Evolutionary conservation across 2,329 filamentous ascomycete genomes (phyloP), one percentile per base, ranked within the genome.

Genomic region (Epichloe uncinata): DNA sequence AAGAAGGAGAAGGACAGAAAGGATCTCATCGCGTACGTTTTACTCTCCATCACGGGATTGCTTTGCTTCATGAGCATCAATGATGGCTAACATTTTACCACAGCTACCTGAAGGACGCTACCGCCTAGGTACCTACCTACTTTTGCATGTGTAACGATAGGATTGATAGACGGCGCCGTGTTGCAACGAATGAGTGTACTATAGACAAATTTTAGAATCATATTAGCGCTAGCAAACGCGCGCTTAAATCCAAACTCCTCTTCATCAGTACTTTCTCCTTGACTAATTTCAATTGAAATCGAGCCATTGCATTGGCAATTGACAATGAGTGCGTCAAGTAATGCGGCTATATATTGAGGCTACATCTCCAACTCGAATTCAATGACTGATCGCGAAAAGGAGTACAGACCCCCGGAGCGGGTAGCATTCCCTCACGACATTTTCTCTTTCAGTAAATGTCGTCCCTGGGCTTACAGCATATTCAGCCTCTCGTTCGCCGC

Each of bases 1-100:
- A 98, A 98, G 90, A 98, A 98, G 87, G 81, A 82, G 69, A 97
- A 97, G 87, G 93, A 97, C 78, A 82, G 93, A 72, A 95, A 97
- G 72, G 91, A 98, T 74, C 79, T 98, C 65, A 95, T 98, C 82
- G 89, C 88, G 85, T 91, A 85, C 64, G 85, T 80, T 20, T 16
- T 20, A 7, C 22, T 12, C 1, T 16, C 5, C 20, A n/a, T n/a
- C n/a, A 16, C 9, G 5, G 43, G 30, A 7, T n/a, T n/a, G n/a
- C n/a, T n/a, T 3, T 33, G 8, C 5, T 3, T n/a, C 12, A 9
- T 35, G 11, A 33, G 30, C 26, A 30, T 30, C 2, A 45, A 16
- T 26, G n/a, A 43, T 18, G 42, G 48, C 62, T 66, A 60, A 68
- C 59, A 26, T 37, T 40, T 35, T 38, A 55, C 35, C 20, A 55